These are phyloP conservation scores for Xylaria sp. DNA, from an alignment of 2,329 filamentous ascomycete species.

Conservation along the genomic window DNA sequence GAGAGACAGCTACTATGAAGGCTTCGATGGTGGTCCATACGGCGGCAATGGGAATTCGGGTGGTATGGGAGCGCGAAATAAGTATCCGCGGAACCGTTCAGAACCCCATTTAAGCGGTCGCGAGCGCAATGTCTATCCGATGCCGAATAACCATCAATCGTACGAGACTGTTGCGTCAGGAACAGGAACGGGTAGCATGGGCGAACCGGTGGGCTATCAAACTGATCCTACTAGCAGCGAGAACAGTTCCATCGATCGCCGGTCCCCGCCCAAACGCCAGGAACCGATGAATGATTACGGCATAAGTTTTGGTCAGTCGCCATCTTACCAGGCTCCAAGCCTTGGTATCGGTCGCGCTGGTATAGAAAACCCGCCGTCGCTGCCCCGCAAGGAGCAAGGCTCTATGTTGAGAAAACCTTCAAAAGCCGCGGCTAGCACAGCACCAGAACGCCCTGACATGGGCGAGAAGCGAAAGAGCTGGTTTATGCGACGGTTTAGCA, in stretches of 20 bases:
- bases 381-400: constrained; percentile 51
- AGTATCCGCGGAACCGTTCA: constrained; percentile 57
- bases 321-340: constrained; percentile 56
- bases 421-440: constrained; percentile 40
- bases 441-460: constrained; percentile 49
- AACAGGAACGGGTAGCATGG: constrained; percentile 75
- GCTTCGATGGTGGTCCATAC: constrained; percentile 49
- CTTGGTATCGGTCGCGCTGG: constrained; percentile 46
- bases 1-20: constrained; percentile 58
- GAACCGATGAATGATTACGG: constrained; percentile 73
- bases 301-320: constrained; percentile 63
- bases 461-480: constrained; percentile 88
- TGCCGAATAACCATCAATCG: constrained; percentile 77
- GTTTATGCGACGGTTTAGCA: constrained; percentile 86
- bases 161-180: constrained; percentile 89
- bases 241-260: constrained; percentile 88
- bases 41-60: constrained; percentile 51
- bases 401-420: constrained; percentile 46
- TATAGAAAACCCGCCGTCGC: constrained; percentile 44
- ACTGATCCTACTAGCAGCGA: constrained; percentile 90
- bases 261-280: constrained; percentile 65
- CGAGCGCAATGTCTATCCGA: constrained; percentile 61
- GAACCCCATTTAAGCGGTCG: constrained; percentile 58
- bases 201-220: constrained; percentile 80
- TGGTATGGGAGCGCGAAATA: constrained; percentile 44